These are phyloP conservation scores for Boletus patriciae DNA, from an alignment of 768 basidiomycete genomes.

Conservation along the genomic window DNA sequence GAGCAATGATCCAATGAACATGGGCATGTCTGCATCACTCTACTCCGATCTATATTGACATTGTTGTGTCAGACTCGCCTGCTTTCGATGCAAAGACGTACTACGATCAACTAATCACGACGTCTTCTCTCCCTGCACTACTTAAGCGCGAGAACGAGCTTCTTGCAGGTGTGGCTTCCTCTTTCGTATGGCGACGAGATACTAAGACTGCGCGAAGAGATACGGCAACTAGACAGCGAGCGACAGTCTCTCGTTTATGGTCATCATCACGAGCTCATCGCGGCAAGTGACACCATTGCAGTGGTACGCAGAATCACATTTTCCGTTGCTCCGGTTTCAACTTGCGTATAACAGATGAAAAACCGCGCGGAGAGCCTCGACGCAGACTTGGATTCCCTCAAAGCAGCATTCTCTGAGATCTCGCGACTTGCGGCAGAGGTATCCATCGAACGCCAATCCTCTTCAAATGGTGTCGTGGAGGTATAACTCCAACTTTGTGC, in stretches of 20 bases:
- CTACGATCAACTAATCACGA: constrained; percentile 84
- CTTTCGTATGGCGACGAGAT: neutral
- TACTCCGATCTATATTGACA: constrained; percentile 1
- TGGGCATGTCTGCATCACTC: constrained; percentile 49
- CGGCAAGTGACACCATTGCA: constrained; percentile 89
- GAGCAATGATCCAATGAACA: constrained; percentile 74
- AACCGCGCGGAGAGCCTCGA: constrained; percentile 83
- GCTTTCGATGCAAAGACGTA: constrained; percentile 83
- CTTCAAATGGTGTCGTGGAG: neutral
- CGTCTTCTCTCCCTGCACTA: constrained; percentile 68
- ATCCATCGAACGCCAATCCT: constrained; percentile 42
- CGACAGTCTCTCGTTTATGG: constrained; percentile 91
- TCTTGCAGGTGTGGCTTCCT: constrained; percentile 50
- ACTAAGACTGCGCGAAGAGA: constrained; percentile 52
- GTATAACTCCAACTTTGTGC: neutral
- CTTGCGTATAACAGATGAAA: constrained; percentile 66
- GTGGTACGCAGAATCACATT: constrained; percentile 49
- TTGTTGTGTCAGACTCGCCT: constrained; percentile 57
- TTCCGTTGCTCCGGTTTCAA: neutral
- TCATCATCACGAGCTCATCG: constrained; percentile 93
- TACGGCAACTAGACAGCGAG: constrained; percentile 83
- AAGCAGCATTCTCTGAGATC: constrained; percentile 82
- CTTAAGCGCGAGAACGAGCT: constrained; percentile 84
- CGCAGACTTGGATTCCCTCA: constrained; percentile 76
- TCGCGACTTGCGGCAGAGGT: constrained; percentile 74